phyloP scores from a whole-genome alignment of 441 rosid genomes.

The Erodium trifolium region DNA sequence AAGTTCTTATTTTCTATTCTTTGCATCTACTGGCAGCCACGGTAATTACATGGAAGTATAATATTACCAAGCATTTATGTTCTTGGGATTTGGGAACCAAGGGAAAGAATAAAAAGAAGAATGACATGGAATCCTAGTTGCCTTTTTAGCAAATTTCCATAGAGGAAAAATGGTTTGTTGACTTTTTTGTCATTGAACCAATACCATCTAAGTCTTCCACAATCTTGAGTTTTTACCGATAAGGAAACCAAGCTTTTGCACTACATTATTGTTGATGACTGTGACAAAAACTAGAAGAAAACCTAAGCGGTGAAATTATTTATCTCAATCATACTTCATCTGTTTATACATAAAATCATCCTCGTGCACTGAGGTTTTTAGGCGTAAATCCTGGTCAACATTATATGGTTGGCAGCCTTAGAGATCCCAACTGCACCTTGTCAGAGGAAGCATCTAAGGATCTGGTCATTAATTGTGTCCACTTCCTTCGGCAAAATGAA shows the following conservation, averaged over 20 bases:
- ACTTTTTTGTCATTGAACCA: no score
- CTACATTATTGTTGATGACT: no score
- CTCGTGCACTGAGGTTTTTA: neutral
- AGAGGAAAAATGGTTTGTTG: neutral
- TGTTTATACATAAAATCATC: neutral
- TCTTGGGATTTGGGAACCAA: neutral
- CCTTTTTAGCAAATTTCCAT: neutral
- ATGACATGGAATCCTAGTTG: neutral
- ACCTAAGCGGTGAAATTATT: neutral
- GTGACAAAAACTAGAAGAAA: no score
- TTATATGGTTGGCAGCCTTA: neutral
- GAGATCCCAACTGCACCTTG: no score
- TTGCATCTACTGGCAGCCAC: neutral
- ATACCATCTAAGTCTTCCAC: no score
- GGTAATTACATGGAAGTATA: neutral
- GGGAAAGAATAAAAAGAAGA: neutral
- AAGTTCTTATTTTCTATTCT: neutral
- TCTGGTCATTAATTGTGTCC: no score
- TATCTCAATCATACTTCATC: neutral
- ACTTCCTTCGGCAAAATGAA: no score
- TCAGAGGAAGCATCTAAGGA: no score
- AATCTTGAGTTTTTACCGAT: no score
- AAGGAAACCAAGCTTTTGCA: no score
- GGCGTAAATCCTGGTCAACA: neutral
- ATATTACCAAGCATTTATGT: neutral